Percentiles rank a stretch among this genome's conserved stretches.
Conservation (phyloP, 345 rosid species). For the Populus euphratica region DNA sequence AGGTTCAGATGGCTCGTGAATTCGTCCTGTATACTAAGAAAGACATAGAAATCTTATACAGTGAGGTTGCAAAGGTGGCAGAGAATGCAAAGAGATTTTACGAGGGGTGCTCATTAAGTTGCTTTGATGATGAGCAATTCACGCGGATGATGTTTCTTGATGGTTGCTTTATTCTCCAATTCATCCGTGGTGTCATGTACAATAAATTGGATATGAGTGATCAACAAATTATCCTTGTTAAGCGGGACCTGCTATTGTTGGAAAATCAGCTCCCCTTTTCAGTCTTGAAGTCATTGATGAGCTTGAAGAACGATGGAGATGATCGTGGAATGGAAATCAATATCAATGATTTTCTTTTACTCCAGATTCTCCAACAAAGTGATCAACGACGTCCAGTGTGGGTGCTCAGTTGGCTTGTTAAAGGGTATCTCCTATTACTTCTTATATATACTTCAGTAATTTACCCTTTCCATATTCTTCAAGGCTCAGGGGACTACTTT, state of each 20-base stretch:
- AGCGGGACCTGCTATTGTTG: constrained; percentile 23
- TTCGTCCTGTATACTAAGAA: too few species aligned
- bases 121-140: not conserved
- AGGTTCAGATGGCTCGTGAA: too few species aligned
- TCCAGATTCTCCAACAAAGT: not conserved
- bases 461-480: too few species aligned
- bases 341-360: not conserved
- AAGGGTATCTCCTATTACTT: too few species aligned
- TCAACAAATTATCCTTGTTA: not conserved
- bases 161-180: not conserved
- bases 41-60: too few species aligned
- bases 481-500: too few species aligned
- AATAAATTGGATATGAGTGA: not conserved
- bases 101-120: too few species aligned
- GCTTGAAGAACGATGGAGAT: too few species aligned
- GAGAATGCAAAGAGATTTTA: too few species aligned
- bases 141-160: not conserved
- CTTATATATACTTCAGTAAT: too few species aligned
- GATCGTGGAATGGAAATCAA: not conserved
- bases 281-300: constrained; percentile 5
- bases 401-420: too few species aligned
- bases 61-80: too few species aligned
- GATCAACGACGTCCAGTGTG: not conserved
- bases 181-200: not conserved
- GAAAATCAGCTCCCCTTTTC: constrained; percentile 31